These are phyloP conservation scores for Mycena sp. DNA, from an alignment of 1,284 basidiomycete genomes.

Conservation along the genomic window DNA sequence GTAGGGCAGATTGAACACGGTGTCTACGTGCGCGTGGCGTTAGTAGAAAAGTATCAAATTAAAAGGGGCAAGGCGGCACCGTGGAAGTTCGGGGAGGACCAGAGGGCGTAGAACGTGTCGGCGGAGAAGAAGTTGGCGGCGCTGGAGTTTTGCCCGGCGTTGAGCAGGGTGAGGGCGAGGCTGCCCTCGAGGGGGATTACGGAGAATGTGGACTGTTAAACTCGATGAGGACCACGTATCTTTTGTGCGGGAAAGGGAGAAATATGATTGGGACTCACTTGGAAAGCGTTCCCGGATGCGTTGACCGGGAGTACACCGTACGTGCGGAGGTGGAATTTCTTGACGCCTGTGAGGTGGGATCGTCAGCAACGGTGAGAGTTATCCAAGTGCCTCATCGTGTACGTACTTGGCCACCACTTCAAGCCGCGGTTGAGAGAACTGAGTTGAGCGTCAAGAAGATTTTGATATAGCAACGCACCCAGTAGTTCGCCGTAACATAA, in stretches of 20 bases:
- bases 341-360: conserved; percentile 32
- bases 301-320: conserved; percentile 42
- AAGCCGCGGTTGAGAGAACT: too few relatives aligned
- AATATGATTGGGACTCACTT: conserved; percentile 31
- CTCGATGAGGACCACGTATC: neutral
- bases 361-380: neutral
- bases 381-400: too few relatives aligned
- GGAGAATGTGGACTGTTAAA: conserved; percentile 44
- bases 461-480: conserved; percentile 35
- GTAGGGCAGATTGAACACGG: conserved; percentile 39
- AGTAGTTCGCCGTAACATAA: conserved; percentile 49
- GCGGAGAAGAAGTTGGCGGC: conserved; percentile 44
- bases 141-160: conserved; percentile 44
- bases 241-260: too few relatives aligned
- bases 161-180: conserved; percentile 39
- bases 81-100: conserved; percentile 46
- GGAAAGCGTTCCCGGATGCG: conserved; percentile 43
- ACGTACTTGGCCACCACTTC: conserved; percentile 49
- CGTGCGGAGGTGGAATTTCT: conserved; percentile 47
- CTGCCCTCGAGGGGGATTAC: conserved; percentile 41
- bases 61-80: conserved; percentile 30
- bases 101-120: conserved; percentile 41
- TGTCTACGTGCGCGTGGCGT: too few relatives aligned
- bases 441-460: too few relatives aligned
- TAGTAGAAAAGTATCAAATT: neutral